Evolutionary conservation across 1,139 yeast species (phyloP).

Genomic region (Pichia sp.): DNA sequence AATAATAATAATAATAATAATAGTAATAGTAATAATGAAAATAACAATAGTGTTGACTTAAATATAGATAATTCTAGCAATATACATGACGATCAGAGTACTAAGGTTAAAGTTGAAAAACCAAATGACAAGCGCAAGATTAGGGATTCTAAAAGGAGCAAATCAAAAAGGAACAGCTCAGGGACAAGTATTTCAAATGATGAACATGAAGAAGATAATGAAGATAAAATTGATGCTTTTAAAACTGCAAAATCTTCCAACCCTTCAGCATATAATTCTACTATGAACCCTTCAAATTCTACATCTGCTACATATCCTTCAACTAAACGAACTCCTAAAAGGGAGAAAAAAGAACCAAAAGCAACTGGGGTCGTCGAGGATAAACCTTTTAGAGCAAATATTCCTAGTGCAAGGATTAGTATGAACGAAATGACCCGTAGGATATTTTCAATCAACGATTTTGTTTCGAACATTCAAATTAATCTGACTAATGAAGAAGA

Average conservation of each 20-base stretch:
- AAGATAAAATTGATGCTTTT: background rate
- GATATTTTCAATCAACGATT: conserved; percentile 85
- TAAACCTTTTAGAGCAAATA: conserved; percentile 75
- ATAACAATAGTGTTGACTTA: background rate
- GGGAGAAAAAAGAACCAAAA: conserved; percentile 27
- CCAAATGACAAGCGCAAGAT: conserved; percentile 3
- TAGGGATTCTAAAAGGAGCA: conserved; percentile 7
- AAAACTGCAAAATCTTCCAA: background rate
- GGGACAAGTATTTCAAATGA: conserved; percentile 5
- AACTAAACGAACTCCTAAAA: conserved; percentile 11
- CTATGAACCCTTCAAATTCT: background rate
- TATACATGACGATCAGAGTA: too few relatives aligned
- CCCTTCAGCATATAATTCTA: background rate
- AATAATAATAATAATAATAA: background rate
- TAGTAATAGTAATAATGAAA: background rate
- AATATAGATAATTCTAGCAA: background rate
- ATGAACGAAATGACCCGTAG: conserved; percentile 80
- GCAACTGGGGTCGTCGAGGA: conserved; percentile 35
- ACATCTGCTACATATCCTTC: conserved; percentile 1
- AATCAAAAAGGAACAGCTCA: conserved; percentile 2
- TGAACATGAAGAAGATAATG: conserved; percentile 11
- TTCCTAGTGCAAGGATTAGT: conserved; percentile 69
- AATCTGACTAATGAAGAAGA: conserved; percentile 71
- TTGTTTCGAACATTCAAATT: conserved; percentile 75
- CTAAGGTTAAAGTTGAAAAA: conserved; percentile 3